A percentile compares a stretch with the other conserved stretches of the same genome.
Conservation (phyloP, 495 filamentous ascomycete genomes). For the Lophium mytilinum region DNA sequence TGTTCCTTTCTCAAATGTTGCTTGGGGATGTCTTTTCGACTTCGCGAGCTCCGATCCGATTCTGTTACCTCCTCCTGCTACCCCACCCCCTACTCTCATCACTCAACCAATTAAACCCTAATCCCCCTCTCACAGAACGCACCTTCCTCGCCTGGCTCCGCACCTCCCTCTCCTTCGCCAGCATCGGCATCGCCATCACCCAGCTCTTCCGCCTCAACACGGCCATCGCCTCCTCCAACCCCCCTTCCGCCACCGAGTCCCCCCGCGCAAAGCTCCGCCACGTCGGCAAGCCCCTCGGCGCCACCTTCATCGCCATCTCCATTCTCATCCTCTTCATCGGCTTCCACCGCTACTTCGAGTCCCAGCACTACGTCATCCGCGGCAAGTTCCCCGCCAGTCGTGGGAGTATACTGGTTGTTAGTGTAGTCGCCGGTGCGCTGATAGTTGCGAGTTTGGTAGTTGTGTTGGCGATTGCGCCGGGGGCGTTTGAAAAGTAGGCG, state of each 20-base stretch:
- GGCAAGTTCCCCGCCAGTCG: slow-evolving; percentile 92
- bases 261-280: slow-evolving; percentile 45
- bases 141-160: slow-evolving; percentile 97
- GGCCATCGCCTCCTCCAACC: slow-evolving; percentile 38
- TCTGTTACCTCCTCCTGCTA: background rate
- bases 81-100: background rate
- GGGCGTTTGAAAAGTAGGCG: slow-evolving; percentile 30
- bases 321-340: slow-evolving; percentile 81
- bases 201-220: slow-evolving; percentile 93
- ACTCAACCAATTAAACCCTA: background rate
- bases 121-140: slow-evolving; percentile 53
- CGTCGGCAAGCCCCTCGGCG: slow-evolving; percentile 86
- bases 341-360: slow-evolving; percentile 60
- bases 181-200: slow-evolving; percentile 91
- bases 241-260: slow-evolving; percentile 2
- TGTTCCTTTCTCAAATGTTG: no score
- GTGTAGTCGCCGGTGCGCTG: slow-evolving; percentile 45
- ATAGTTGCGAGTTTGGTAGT: slow-evolving; percentile 37
- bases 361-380: slow-evolving; percentile 79
- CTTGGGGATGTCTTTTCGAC: no score
- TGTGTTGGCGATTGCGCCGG: slow-evolving; percentile 32
- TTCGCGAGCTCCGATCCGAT: background rate
- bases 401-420: slow-evolving; percentile 73
- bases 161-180: slow-evolving; percentile 91
- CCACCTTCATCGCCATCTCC: slow-evolving; percentile 81